Conservation (phyloP, 768 basidiomycete genomes). For the Phaffia australis region DNA sequence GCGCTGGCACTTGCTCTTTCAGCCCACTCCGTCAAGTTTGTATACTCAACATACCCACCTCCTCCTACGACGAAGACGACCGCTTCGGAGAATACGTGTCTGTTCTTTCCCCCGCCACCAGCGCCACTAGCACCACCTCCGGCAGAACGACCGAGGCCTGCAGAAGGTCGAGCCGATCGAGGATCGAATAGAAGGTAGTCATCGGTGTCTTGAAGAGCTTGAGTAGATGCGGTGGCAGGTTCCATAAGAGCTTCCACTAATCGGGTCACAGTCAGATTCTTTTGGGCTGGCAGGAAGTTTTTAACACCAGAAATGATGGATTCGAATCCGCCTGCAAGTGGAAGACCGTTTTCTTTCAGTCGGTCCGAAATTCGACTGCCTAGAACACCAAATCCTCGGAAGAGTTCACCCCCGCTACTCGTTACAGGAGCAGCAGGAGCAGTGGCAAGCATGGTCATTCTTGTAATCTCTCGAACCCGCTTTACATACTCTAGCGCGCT, state of each 20-base stretch:
- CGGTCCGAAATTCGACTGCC: slow-evolving; percentile 88
- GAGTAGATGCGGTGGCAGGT: slow-evolving; percentile 81
- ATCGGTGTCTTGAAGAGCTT: slow-evolving; percentile 90
- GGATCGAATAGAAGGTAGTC: slow-evolving; percentile 93
- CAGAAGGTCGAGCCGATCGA: slow-evolving; percentile 51
- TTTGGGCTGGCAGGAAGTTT: slow-evolving; percentile 86
- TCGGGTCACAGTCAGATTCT: slow-evolving; percentile 82
- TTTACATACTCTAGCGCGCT: slow-evolving; percentile 81
- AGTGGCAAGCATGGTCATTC: slow-evolving; percentile 69
- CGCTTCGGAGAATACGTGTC: slow-evolving; percentile 61
- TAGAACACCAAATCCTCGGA: slow-evolving; percentile 84
- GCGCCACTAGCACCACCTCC: slow-evolving; percentile 42
- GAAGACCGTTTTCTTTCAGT: slow-evolving; percentile 73
- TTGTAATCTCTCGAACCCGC: slow-evolving; percentile 74
- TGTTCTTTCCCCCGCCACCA: slow-evolving; percentile 47
- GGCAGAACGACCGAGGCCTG: slow-evolving; percentile 41
- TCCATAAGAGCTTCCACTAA: slow-evolving; percentile 96
- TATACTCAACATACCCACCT: slow-evolving; percentile 93
- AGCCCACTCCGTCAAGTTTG: slow-evolving; percentile 92
- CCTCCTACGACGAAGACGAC: slow-evolving; percentile 93
- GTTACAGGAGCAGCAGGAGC: slow-evolving; percentile 47
- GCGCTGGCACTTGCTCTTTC: slow-evolving; percentile 42
- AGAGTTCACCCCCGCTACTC: slow-evolving; percentile 72
- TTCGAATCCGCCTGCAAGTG: slow-evolving; percentile 51
- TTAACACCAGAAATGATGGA: slow-evolving; percentile 95